These are phyloP conservation scores for Coemansia sp. DNA, from an alignment of 192 early-diverging fungal genomes.

Conservation along the genomic window DNA sequence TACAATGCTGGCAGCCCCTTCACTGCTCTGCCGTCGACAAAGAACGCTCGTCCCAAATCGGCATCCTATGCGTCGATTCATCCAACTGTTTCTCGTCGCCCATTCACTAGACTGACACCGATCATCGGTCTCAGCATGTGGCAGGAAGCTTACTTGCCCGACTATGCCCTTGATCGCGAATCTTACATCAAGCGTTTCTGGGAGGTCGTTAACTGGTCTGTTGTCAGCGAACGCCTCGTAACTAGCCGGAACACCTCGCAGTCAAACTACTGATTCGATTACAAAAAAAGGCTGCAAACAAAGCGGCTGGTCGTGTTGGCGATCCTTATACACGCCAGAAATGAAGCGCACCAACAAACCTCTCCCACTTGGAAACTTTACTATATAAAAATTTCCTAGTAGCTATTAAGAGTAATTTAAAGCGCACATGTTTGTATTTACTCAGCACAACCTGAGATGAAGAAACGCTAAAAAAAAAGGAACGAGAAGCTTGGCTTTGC, in stretches of 20 bases:
- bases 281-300: neutral
- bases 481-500: neutral
- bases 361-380: too few species aligned
- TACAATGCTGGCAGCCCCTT: conserved; percentile 49
- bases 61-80: conserved; percentile 33
- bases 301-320: too few species aligned
- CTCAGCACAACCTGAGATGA: too few species aligned
- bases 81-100: conserved; percentile 17
- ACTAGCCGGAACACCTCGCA: conserved; percentile 10
- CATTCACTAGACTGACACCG: conserved; percentile 34
- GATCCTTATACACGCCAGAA: too few species aligned
- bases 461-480: too few species aligned
- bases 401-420: too few species aligned
- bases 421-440: too few species aligned
- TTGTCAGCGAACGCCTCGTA: conserved; percentile 47
- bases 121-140: conserved; percentile 57
- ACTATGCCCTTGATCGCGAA: conserved; percentile 48
- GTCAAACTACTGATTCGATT: neutral
- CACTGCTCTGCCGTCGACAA: conserved; percentile 29
- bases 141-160: conserved; percentile 54
- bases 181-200: conserved; percentile 52
- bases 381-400: too few species aligned
- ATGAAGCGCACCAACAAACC: too few species aligned
- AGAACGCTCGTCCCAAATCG: conserved; percentile 10
- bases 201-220: conserved; percentile 53